phyloP scores from a whole-genome alignment of 345 rosid species.

The Xanthoceras sorbifolium region DNA sequence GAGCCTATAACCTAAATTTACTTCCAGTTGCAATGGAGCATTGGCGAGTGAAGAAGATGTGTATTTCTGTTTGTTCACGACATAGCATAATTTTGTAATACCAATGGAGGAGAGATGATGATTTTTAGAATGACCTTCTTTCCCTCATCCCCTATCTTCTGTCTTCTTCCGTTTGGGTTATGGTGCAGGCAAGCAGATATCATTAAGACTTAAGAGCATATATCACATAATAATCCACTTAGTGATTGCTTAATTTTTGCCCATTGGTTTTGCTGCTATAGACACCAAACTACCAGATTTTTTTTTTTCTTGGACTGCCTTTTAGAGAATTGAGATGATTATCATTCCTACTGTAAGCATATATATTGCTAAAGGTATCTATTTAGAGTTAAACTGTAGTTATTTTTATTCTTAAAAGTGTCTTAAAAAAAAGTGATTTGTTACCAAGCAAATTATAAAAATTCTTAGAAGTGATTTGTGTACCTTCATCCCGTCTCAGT shows the following conservation, averaged over 20 bases:
- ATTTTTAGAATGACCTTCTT: constrained; percentile 8
- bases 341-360: background rate
- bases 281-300: background rate
- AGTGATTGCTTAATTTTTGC: background rate
- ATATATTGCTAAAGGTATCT: background rate
- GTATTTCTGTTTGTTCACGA: constrained; percentile 5
- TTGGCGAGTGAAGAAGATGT: constrained; percentile 14
- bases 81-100: background rate
- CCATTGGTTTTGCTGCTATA: background rate
- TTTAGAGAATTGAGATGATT: background rate
- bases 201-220: background rate
- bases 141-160: background rate
- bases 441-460: no score
- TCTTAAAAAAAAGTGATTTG: background rate
- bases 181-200: background rate
- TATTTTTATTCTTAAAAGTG: background rate
- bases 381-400: background rate
- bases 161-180: constrained; percentile 1
- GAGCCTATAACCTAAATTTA: constrained; percentile 17
- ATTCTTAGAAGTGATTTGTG: no score
- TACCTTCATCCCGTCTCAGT: no score
- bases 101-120: background rate
- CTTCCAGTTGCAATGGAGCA: background rate
- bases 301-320: background rate
- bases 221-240: constrained; percentile 9